Conservation (phyloP, 129 eudicot genomes). For the Glebionis coronaria region DNA sequence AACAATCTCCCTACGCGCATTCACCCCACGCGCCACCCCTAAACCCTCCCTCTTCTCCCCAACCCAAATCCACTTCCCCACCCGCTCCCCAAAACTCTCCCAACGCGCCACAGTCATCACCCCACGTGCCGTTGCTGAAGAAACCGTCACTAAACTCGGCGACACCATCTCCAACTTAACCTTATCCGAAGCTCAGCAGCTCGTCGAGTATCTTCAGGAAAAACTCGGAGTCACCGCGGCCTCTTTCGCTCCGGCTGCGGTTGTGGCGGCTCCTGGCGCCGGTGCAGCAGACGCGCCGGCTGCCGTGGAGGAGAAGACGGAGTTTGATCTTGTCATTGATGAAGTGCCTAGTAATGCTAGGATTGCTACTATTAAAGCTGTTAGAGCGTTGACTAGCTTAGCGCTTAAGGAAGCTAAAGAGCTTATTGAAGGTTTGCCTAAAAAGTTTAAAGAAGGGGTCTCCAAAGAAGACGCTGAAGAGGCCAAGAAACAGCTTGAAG, state of each 20-base stretch:
- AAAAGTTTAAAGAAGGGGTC: constrained; percentile 81
- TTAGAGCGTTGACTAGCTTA: constrained; percentile 75
- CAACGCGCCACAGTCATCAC: constrained; percentile 56
- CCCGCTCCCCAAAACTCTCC: constrained; percentile 41
- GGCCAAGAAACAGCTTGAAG: constrained; percentile 94
- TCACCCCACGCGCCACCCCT: constrained; percentile 32
- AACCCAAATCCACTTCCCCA: constrained; percentile 45
- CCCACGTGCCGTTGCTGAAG: constrained; percentile 73
- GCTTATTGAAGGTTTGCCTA: constrained; percentile 88
- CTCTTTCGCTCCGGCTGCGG: constrained; percentile 66
- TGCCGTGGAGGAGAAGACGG: constrained; percentile 88
- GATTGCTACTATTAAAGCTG: constrained; percentile 85
- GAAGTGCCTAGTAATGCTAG: constrained; percentile 90
- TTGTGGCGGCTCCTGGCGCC: constrained; percentile 50
- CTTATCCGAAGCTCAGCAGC: constrained; percentile 68
- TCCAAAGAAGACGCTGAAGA: constrained; percentile 90
- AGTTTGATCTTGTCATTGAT: constrained; percentile 79
- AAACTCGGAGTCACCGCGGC: constrained; percentile 78
- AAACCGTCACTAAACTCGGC: constrained; percentile 59
- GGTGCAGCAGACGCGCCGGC: constrained; percentile 53
- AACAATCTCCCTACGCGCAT: constrained; percentile 45
- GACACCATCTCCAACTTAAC: constrained; percentile 65
- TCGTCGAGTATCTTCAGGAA: constrained; percentile 82
- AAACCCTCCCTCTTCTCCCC: constrained; percentile 34
- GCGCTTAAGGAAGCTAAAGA: constrained; percentile 93